Evolutionary conservation across 257 asterid genomes (phyloP).

Genomic region (Jasminum sambac): DNA sequence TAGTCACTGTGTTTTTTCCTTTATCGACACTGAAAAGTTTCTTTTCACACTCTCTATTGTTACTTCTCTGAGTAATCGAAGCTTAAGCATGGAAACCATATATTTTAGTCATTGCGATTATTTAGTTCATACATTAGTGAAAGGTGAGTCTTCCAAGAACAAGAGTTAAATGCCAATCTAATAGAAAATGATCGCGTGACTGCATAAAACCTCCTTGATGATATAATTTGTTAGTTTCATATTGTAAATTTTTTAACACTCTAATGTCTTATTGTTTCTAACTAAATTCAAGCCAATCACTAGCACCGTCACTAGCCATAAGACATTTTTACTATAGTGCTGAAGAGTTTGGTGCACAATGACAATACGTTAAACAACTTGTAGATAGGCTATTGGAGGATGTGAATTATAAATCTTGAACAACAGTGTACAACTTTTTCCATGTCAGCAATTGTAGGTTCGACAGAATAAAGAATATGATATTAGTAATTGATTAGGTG

Average conservation of each 20-base stretch:
- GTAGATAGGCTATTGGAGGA: constrained; percentile 14
- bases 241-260: background rate
- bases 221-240: constrained; percentile 4
- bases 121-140: background rate
- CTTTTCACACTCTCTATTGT: background rate
- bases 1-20: background rate
- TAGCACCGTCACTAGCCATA: constrained; percentile 1
- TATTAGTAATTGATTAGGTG: constrained; percentile 1
- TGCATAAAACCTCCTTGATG: background rate
- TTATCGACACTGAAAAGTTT: background rate
- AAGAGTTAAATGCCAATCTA: background rate
- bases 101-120: background rate
- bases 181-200: background rate
- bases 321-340: background rate
- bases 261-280: background rate
- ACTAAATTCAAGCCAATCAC: background rate
- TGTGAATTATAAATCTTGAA: constrained; percentile 2
- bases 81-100: background rate
- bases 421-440: constrained; percentile 4
- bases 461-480: background rate
- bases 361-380: background rate
- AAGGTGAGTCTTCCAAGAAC: background rate
- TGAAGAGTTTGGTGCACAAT: background rate
- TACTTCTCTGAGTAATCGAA: background rate
- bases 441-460: background rate